Evolutionary conservation across 306 rosid species (phyloP).

Genomic region (Comarum palustre): DNA sequence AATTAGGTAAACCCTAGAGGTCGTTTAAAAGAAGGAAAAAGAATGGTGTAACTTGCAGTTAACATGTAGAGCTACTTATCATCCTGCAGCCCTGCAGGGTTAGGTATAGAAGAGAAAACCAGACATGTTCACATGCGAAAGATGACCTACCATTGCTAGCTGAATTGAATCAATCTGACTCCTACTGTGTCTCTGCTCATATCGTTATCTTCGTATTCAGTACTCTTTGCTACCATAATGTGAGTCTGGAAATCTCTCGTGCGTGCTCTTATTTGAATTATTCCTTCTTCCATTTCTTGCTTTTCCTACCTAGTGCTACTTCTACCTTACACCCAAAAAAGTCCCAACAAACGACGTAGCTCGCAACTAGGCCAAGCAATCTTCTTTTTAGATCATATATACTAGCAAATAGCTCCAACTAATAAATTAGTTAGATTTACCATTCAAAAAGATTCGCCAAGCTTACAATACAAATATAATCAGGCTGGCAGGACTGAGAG

Average conservation of each 20-base stretch:
- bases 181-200: not conserved
- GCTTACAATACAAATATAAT: not conserved
- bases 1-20: not conserved
- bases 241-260: constrained; percentile 9
- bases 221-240: not conserved
- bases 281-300: not conserved
- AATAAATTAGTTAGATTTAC: not conserved
- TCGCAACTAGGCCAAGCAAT: not conserved
- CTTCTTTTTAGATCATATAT: constrained; percentile 12
- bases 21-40: not conserved
- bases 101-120: constrained; percentile 21
- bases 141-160: constrained; percentile 31
- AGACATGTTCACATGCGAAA: constrained; percentile 33
- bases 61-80: not conserved
- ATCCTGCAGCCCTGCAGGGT: not conserved
- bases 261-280: not conserved
- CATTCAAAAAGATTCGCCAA: not conserved
- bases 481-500: not conserved
- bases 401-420: not conserved
- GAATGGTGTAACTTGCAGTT: not conserved
- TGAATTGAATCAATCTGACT: constrained; percentile 18
- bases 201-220: constrained; percentile 6
- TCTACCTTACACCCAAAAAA: not conserved
- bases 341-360: constrained; percentile 3
- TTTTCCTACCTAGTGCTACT: constrained; percentile 4